Evolutionary conservation across 2,329 filamentous ascomycete genomes (phyloP), one percentile per base, ranked within the genome.

Genomic region (Coleophoma eucalyptorum): DNA sequence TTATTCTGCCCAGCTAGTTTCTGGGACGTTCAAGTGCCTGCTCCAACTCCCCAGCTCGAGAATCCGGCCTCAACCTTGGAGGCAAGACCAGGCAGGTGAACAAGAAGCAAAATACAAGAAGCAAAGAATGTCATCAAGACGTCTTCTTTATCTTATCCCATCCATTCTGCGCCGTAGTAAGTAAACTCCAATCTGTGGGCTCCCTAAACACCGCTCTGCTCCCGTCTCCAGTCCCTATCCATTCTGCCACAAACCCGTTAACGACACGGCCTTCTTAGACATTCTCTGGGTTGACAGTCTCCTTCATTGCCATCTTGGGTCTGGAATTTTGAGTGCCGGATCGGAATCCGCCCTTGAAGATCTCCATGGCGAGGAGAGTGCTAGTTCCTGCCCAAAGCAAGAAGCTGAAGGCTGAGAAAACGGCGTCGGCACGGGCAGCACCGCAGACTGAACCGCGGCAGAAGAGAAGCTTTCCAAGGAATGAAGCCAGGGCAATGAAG

Each of bases 391-490:
- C 67, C 82, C 82, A 86, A 11, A 75, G 65, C 18, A 72, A 60
- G 62, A 81, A 84, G 53, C 74, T 71, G 49, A 78, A 69, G 12
- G 79, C 75, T 16, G 78, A 74, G 46, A 84, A 73, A 40, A 75
- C 77, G n/a, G 76, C 73, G 52, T 76, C 73, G 41, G 78, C 78
- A 18, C 76, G 76, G 38, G 78, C 79, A 12, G 77, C 73, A 20
- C 70, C 70, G 68, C 82, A 86, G 21, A 83, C 77, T 35, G 69
- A 70, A 40, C 81, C 81, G 26, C 72, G 70, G 67, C 81, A 85
- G 68, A 81, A 80, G 50, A 76, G 66, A 46, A 84, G 69, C 48
- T 69, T 69, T 62, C 72, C 69, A 56, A 85, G 74, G 67, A 82
- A 84, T 55, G 78, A 73, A 41, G 78, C 71, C 18, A 84, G 72